phyloP scores from a whole-genome alignment of 257 asterid genomes.

The Gentiana dahurica region DNA sequence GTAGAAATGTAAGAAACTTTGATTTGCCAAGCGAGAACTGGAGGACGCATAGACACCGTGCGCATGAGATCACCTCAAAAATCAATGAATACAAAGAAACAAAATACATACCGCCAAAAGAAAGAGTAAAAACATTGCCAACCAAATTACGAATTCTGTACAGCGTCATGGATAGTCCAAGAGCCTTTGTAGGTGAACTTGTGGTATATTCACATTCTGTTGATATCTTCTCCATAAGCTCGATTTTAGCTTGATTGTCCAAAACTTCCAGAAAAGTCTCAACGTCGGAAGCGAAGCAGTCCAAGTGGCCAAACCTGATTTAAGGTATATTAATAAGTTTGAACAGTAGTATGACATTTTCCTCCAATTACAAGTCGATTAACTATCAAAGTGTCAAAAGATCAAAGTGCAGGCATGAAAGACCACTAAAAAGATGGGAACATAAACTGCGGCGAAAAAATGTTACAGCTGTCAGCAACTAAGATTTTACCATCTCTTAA shows the following conservation, averaged over 20 bases:
- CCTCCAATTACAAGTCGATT: too few relatives aligned
- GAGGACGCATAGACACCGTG: too few relatives aligned
- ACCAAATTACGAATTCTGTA: conserved; percentile 59
- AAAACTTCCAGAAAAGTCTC: conserved; percentile 62
- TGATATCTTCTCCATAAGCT: conserved; percentile 44
- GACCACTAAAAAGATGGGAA: too few relatives aligned
- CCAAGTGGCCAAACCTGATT: conserved; percentile 91
- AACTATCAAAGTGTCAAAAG: too few relatives aligned
- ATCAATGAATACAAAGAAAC: not conserved
- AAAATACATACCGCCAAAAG: conserved; percentile 40
- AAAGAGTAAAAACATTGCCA: conserved; percentile 48
- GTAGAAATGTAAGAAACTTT: too few relatives aligned
- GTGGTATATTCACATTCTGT: conserved; percentile 32
- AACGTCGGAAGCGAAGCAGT: conserved; percentile 72
- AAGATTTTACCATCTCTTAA: too few relatives aligned
- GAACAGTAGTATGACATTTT: too few relatives aligned
- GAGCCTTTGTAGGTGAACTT: conserved; percentile 43
- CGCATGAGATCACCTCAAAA: not conserved
- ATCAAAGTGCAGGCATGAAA: too few relatives aligned
- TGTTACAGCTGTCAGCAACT: too few relatives aligned
- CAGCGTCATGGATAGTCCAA: conserved; percentile 63
- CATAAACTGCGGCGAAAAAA: too few relatives aligned
- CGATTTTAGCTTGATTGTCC: conserved; percentile 34
- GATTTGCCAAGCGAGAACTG: too few relatives aligned
- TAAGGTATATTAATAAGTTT: not conserved